Evolutionary conservation across 2,329 filamentous ascomycete species (phyloP), one percentile per base, ranked within the genome.

Genomic region (Aspergillus calidoustus): DNA sequence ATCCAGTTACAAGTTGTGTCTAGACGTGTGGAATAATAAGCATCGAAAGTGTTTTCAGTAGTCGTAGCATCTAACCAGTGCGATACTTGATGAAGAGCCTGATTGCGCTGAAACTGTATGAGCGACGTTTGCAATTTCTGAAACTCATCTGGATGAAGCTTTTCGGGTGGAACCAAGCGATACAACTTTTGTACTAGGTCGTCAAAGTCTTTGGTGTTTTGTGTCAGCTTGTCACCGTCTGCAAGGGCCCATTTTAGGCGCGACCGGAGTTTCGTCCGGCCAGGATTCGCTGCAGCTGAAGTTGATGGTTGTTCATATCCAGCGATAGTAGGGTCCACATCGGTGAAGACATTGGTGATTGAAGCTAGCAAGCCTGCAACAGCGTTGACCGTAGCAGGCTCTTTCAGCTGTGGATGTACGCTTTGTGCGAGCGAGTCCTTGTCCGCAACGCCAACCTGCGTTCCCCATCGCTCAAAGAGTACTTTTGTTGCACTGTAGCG

Each of bases 1-100:
- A 57, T 51, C 55, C 55, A 57, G 31, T n/a, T 17, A 38, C 55
- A 57, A 7, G 55, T 57, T 1, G 47, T 31, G 17, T 43, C 31
- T 15, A 57, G 25, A 8, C 55, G 55, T 13, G 31, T 17, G 7
- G 46, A 43, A 34, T 46, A 31, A n/a, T 50, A 51, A 7, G 55
- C 46, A 17, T 57, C 55, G 44, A 43, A 51, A 6, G 11, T 41
- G 13, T 50, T 34, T 41, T 52, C 47, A 9, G 46, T 23, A 2
- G 31, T 31, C 7, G 44, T 51, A 28, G 34, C 55, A 51, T 51
- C 46, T 8, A 50, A 7, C 55, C 55, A 57, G 28, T 6, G 22
- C 15, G 23, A 44, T 9, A 28, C 30, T 3, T 7, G 31, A 19
- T 30, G 7, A 7, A 57, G 54, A 1, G 43, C 43, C 8, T 56